Base-by-base conservation (phyloP, 1,284 basidiomycete genomes). In the Heterobasidion irregulare region DNA sequence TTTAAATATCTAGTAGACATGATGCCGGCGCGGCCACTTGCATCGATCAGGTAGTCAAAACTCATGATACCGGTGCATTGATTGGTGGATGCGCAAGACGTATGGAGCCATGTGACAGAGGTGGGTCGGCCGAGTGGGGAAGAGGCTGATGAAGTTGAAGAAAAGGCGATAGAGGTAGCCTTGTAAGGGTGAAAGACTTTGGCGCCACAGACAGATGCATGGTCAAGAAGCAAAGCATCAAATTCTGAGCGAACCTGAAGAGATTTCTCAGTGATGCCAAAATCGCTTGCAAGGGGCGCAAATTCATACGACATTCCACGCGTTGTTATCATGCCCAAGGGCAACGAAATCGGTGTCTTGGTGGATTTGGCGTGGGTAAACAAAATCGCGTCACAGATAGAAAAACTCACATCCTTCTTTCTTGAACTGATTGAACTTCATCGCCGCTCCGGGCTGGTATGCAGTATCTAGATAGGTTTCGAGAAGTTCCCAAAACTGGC, bases 21-120 rank as follows among this genome's bases (percentile, higher is more conserved):
- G 53, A 89, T 63, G 1, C 86, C 86, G 0, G 77, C 72, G 13
- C 87, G 78, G 41, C 86, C 86, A 26, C 80, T 83, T 6, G 86
- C 87, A 64, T 89, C 86, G 26, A 89, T 75, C 33, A 89, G 64
- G 60, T 83, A 80, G 47, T 81, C 76, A 57, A 89, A 89, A 0
- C 72, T 72, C 12, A 84, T 86, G 18, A 68, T 72, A 1, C 80
- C 80, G 15, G 64, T 55, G n/a, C 47, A n/a, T 26, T 26, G 26
- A 26, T 26, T 26, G 48, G 8, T 8, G 33, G 38, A 16, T 26
- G 15, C 10, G 38, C 10, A 51, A 7, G 62, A 54, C 13, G 58
- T 46, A 16, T 54, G 51, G 13, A 38, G 49, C 53, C 55, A 59
- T 8, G 58, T 50, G 18, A 53, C 56, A 3, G 57, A 57, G 46